Evolutionary conservation across 768 basidiomycete species (phyloP).

Genomic region (Boletellus sp.): DNA sequence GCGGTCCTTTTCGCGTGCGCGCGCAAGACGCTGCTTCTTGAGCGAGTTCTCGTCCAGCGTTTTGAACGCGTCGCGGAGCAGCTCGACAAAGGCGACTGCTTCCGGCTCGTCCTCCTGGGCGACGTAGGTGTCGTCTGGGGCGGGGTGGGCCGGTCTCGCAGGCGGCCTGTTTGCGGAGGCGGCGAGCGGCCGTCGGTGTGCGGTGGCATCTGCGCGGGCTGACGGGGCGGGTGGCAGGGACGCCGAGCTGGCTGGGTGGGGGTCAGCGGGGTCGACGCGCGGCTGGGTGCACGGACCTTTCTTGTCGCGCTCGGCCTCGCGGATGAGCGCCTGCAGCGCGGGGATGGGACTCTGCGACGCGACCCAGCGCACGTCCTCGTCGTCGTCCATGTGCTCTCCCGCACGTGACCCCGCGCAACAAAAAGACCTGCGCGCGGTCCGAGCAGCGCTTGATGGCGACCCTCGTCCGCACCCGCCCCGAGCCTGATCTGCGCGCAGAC

Average conservation of each 20-base stretch:
- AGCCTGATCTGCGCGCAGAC: background rate
- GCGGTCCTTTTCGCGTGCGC: slow-evolving; percentile 10
- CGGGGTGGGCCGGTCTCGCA: background rate
- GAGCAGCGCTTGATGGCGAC: no score
- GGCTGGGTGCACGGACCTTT: slow-evolving; percentile 12
- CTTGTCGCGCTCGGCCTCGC: slow-evolving; percentile 26
- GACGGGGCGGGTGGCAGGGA: slow-evolving; percentile 10
- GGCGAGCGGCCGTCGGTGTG: background rate
- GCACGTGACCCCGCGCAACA: no score
- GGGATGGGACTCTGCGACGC: slow-evolving; percentile 25
- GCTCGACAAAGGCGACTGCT: slow-evolving; percentile 19
- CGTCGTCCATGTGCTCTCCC: slow-evolving; percentile 20
- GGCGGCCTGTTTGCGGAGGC: no score
- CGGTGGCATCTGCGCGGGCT: slow-evolving; percentile 9
- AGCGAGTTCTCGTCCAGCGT: slow-evolving; percentile 25
- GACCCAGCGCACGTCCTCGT: slow-evolving; percentile 23
- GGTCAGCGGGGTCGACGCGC: background rate
- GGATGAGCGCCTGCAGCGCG: slow-evolving; percentile 22
- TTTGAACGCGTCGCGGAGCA: slow-evolving; percentile 22
- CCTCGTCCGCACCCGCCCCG: slow-evolving; percentile 17
- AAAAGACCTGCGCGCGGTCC: background rate
- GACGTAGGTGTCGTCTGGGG: background rate
- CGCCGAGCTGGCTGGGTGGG: background rate
- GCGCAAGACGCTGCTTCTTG: slow-evolving; percentile 22
- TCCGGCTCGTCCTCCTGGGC: slow-evolving; percentile 22